Evolutionary conservation across 2,329 filamentous ascomycete genomes (phyloP), one percentile per base, ranked within the genome.

Genomic region (Tolypocladium cylindrosporum): DNA sequence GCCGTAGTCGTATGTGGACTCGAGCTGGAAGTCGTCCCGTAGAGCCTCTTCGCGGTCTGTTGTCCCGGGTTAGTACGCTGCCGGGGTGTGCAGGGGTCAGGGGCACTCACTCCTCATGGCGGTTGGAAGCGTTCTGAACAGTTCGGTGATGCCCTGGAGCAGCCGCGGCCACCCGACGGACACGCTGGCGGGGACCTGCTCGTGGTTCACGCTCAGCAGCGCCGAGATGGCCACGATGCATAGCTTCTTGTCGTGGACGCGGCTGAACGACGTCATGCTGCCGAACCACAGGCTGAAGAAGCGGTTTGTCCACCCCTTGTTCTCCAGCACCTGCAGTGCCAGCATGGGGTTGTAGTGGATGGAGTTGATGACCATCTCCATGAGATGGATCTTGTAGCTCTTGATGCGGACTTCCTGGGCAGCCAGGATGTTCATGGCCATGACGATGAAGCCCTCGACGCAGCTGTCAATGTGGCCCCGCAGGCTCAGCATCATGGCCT

Each of bases 261-360:
- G 84, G 56, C 85, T 89, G 76, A 99, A 97, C 67, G 85, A 87
- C 61, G 96, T 89, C 77, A 99, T 99, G 75, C 87, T 95, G 48
- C 90, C 90, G 73, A 99, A 99, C 94, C 94, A 99, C 59, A 95
- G 78, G 74, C 90, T 96, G 79, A 99, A 99, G 77, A 99, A 99
- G 70, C 95, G 95, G 76, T 97, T 97, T 8, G 94, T 97, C 93
- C 92, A 97, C 60, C 85, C 88, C 68, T 95, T 93, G 56, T 81
- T 77, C 76, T 99, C 94, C n/a, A 99, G 82, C 42, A 96, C 85
- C 61, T 91, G 87, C 27, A 99, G 82, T 31, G 91, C 83, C 60
- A 97, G 80, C 51, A 88, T 75, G 1, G 94, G 92, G 77, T 96
- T 97, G 80, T 99, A 99, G 80, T 97, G 96, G 67, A 97, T 91